phyloP scores from a whole-genome alignment of 106 monocot species.

The Apostasia ramifera region DNA sequence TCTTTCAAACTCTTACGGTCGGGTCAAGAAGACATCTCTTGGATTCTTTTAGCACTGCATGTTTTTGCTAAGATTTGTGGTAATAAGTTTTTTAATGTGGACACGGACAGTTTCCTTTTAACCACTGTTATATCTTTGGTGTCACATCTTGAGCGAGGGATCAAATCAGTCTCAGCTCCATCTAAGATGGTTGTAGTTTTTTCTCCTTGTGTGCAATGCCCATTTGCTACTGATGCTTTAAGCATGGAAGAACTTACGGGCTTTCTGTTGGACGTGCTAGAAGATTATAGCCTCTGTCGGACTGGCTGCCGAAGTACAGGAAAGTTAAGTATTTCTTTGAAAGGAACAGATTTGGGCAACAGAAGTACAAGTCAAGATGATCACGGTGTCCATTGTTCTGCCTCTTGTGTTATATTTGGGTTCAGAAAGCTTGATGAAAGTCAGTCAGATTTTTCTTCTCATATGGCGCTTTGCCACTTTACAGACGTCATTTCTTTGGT shows the following conservation, averaged over 20 bases:
- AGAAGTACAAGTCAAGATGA: background rate
- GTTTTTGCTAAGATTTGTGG: slow-evolving; percentile 57
- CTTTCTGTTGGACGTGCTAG: slow-evolving; percentile 40
- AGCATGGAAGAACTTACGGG: slow-evolving; percentile 32
- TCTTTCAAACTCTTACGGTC: slow-evolving; percentile 50
- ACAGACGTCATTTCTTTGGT: slow-evolving; percentile 58
- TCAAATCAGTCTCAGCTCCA: background rate
- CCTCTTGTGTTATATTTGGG: slow-evolving; percentile 18
- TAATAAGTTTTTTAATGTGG: slow-evolving; percentile 25
- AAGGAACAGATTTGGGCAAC: background rate
- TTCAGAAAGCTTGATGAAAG: slow-evolving; percentile 8
- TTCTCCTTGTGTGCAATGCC: slow-evolving; percentile 44
- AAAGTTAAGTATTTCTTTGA: slow-evolving; percentile 8
- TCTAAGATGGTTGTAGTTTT: background rate
- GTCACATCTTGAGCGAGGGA: slow-evolving; percentile 33
- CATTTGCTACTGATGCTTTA: slow-evolving; percentile 35
- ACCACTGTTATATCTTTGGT: slow-evolving; percentile 43
- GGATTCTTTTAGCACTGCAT: slow-evolving; percentile 44
- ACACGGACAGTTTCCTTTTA: slow-evolving; percentile 18
- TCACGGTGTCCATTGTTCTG: slow-evolving; percentile 13
- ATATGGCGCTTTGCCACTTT: slow-evolving; percentile 28
- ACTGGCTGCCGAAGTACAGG: background rate
- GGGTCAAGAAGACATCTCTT: slow-evolving; percentile 26
- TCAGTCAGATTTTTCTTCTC: slow-evolving; percentile 9
- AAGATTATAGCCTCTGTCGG: slow-evolving; percentile 17